Base-by-base conservation (phyloP, 805 yeast species). In the Aciculoconidium aculeatum region DNA sequence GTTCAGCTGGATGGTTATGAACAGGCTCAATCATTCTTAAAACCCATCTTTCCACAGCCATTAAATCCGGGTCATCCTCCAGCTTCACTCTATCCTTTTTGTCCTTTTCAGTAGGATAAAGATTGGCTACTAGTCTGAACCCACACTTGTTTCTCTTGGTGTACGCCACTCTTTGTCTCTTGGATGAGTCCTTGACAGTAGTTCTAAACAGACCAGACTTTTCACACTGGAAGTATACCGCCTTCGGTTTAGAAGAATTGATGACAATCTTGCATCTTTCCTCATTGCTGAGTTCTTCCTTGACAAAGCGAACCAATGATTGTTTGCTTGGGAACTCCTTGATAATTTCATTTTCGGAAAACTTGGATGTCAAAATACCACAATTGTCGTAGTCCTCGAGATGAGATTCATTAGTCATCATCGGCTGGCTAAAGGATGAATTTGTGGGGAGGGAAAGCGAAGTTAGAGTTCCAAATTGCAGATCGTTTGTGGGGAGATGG, bases 81-180 rank as follows among this genome's bases (percentile, higher is more conserved):
- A 36, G 39, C 37, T 47, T 43, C 27, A 34, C 42, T 46, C 55
- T 51, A n/a, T n/a, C n/a, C 38, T 57, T 48, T 57, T 57, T 55
- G 30, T 62, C 68, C 50, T 63, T 64, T 30, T 63, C 69, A 1
- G 65, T 60, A 15, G 69, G 70, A 37, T 62, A 61, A 50, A 49
- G 49, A 41, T 61, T 61, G 27, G 67, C 67, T 14, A 64, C 69
- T 39, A 65, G 48, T 30, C 69, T 40, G 49, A 63, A 65, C 12
- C 67, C 68, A 48, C 71, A 65, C 49, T 65, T 65, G 45, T 55
- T 58, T 38, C 71, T 45, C 47, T 65, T 65, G 33, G 70, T 64
- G 51, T 63, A 65, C 9, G 70, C 71, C 8, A 63, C 67, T 41
- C 71, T 44, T 39, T 65, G 69, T 47, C 71, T 49, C 49, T 64